Conservation (phyloP, 2,329 filamentous ascomycete species). For the Alternaria novae-zelandiae region DNA sequence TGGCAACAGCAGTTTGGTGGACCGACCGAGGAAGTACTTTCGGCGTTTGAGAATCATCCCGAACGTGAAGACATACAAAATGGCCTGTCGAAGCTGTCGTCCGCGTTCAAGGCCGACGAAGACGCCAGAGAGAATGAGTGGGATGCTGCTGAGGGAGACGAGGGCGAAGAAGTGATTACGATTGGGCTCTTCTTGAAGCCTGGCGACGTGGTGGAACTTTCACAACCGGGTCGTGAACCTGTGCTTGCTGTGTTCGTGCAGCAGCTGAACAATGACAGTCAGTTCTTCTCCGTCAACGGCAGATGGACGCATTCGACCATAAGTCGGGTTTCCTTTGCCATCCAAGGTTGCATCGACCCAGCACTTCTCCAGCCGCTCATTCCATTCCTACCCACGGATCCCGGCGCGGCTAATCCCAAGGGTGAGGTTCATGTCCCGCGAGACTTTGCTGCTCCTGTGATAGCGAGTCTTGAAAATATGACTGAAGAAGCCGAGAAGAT, state of each 20-base stretch:
- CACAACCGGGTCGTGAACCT: conserved; percentile 44
- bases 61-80: conserved; percentile 32
- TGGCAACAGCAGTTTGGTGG: conserved; percentile 54
- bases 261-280: conserved; percentile 48
- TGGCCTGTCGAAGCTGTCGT: conserved; percentile 28
- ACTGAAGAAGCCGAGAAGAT: conserved; percentile 53
- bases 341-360: conserved; percentile 57
- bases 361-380: conserved; percentile 55
- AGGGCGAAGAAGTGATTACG: conserved; percentile 42
- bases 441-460: conserved; percentile 53
- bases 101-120: conserved; percentile 32
- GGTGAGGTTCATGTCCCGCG: conserved; percentile 53
- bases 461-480: conserved; percentile 53
- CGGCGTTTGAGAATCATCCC: conserved; percentile 41
- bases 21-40: conserved; percentile 37
- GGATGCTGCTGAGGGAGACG: conserved; percentile 25
- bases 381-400: conserved; percentile 58
- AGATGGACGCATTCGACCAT: conserved; percentile 53
- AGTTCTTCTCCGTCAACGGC: conserved; percentile 60
- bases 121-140: conserved; percentile 27
- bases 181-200: conserved; percentile 48
- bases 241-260: conserved; percentile 59
- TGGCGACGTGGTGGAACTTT: conserved; percentile 59
- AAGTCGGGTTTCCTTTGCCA: conserved; percentile 54
- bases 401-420: conserved; percentile 25